These are phyloP conservation scores for Vigna radiata DNA, from an alignment of 306 rosid genomes.

Conservation along the genomic window DNA sequence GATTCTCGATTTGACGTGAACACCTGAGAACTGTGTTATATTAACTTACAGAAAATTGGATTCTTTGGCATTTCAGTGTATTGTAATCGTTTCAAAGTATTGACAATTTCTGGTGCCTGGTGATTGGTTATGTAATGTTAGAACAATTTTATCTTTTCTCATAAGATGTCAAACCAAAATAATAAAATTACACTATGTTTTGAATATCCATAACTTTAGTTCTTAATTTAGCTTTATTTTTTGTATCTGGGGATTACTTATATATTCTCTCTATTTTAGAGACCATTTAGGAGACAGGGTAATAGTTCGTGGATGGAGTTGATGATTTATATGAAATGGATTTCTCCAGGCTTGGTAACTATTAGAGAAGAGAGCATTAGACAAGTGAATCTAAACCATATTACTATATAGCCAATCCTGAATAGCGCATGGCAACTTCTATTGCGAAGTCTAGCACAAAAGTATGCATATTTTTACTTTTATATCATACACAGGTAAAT, in stretches of 20 bases:
- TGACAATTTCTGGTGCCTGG: not conserved
- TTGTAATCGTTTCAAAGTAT: not conserved
- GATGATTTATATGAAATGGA: not conserved
- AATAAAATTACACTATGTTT: not conserved
- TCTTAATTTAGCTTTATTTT: not conserved
- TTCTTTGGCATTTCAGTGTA: constrained; percentile 4
- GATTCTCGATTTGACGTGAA: constrained; percentile 16
- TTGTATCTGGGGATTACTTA: not conserved
- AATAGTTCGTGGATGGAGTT: not conserved
- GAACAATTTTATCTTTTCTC: not conserved
- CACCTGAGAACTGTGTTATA: not conserved
- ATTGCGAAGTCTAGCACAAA: not conserved
- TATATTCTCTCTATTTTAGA: not conserved
- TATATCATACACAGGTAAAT: not conserved
- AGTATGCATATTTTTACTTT: not conserved
- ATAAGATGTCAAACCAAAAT: not conserved
- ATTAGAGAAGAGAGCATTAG: not conserved
- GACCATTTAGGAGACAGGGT: not conserved
- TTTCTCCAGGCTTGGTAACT: not conserved
- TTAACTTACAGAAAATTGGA: not conserved
- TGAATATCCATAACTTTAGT: not conserved
- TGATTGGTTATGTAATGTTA: not conserved
- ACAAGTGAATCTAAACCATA: not conserved
- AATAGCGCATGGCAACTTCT: not conserved
- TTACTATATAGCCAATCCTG: not conserved